These are phyloP conservation scores for Gyrodon lividus DNA, from an alignment of 768 basidiomycete species.

Conservation along the genomic window DNA sequence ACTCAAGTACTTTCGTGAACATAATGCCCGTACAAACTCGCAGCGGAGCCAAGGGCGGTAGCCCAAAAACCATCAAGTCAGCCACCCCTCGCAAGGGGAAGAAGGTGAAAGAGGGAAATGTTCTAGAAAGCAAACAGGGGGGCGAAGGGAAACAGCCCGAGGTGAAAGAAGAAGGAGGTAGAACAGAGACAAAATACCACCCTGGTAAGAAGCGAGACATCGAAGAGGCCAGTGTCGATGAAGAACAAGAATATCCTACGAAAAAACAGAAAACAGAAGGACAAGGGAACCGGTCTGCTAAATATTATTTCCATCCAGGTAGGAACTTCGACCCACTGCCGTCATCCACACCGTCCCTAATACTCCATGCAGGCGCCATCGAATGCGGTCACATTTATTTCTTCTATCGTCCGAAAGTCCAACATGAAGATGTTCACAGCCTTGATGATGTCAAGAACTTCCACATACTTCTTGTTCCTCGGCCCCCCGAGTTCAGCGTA, in stretches of 20 bases:
- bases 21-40: slow-evolving; percentile 16
- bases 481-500: slow-evolving; percentile 44
- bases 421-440: slow-evolving; percentile 50
- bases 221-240: slow-evolving; percentile 17
- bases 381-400: slow-evolving; percentile 65
- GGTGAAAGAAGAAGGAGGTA: slow-evolving; percentile 23
- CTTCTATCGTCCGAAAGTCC: slow-evolving; percentile 59
- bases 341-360: background rate
- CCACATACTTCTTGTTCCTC: slow-evolving; percentile 59
- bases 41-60: background rate
- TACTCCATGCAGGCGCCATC: slow-evolving; percentile 44
- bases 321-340: background rate
- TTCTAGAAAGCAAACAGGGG: slow-evolving; percentile 8
- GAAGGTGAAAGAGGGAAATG: background rate
- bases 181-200: slow-evolving; percentile 22
- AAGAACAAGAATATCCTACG: slow-evolving; percentile 4
- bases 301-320: slow-evolving; percentile 13
- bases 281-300: slow-evolving; percentile 17
- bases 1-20: background rate
- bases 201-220: slow-evolving; percentile 21
- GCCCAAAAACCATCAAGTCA: background rate
- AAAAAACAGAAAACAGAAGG: slow-evolving; percentile 18
- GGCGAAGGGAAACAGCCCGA: slow-evolving; percentile 26
- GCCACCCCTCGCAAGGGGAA: background rate
- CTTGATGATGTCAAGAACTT: slow-evolving; percentile 58